Conservation (phyloP, 192 early-diverging fungal species). For the Umbelopsis ramanniana region DNA sequence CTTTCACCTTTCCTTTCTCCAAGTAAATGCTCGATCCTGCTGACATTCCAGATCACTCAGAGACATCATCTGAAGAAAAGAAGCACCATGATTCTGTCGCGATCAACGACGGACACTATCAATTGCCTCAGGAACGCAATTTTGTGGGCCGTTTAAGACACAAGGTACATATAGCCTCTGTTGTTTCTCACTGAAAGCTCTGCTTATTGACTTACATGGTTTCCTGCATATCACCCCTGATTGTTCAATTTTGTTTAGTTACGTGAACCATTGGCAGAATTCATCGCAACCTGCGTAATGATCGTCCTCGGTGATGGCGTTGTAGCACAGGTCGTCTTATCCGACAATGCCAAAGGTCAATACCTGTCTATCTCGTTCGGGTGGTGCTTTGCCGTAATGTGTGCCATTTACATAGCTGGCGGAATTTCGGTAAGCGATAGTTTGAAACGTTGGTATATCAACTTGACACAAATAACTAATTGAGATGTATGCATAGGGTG, state of each 20-base stretch:
- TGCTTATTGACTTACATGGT: neutral
- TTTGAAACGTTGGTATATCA: neutral
- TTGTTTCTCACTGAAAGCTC: too few species aligned
- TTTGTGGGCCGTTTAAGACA: neutral
- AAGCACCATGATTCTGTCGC: neutral
- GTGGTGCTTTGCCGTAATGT: constrained; percentile 67
- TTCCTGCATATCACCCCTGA: neutral
- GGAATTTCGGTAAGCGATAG: constrained; percentile 58
- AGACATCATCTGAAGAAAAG: neutral
- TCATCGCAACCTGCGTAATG: constrained; percentile 73
- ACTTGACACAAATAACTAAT: neutral
- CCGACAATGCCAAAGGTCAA: constrained; percentile 11
- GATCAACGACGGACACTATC: neutral
- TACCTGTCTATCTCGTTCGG: constrained; percentile 63
- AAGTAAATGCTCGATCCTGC: neutral
- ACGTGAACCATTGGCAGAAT: constrained; percentile 74
- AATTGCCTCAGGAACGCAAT: neutral
- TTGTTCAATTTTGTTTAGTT: neutral
- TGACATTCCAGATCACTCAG: neutral
- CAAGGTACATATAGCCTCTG: neutral
- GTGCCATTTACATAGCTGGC: constrained; percentile 65
- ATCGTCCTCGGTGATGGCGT: constrained; percentile 70
- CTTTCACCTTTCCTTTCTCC: neutral
- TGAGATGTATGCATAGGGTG: constrained; percentile 51
- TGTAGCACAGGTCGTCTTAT: constrained; percentile 52